Evolutionary conservation across 1,284 basidiomycete species (phyloP), one percentile per base, ranked within the genome.

Genomic region (Heimioporus punctisporus): DNA sequence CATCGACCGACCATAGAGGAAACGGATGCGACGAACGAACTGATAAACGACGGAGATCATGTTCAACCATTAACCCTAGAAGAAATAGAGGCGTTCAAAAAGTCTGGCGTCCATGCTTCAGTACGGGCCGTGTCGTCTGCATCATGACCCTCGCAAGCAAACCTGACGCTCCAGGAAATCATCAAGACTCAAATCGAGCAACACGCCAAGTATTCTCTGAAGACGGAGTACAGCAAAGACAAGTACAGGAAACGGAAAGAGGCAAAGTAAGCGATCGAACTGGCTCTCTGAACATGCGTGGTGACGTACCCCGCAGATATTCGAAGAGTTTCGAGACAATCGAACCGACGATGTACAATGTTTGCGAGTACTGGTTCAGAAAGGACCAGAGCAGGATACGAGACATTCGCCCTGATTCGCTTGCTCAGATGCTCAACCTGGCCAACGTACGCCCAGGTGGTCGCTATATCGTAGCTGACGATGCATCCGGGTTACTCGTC

Each of bases 181-280:
- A 96, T 98, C 65, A 86, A 91, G 65, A 86, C 82, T 69, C 95
- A 98, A 72, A 95, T 97, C 54, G 93, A 93, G 62, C 83, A 89
- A 62, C 95, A 98, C 65, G 88, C 90, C 31, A 91, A 92, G 64
- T 98, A 92, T 71, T 85, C 86, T 10, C 77, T 97, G 51, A 98
- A 98, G 75, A 97, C 95, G 2, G 96, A 96, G 72, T 97, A 95
- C 70, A 95, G 92, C 72, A 97, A 98, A 73, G 95, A 97, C 66
- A 98, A 98, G 70, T 98, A 97, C 74, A 90, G 86, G 68, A 95
- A 95, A 71, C 81, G 93, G 46, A 98, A 98, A 72, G 93, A 96
- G 73, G 93, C 92, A 59, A 98, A 98, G 95, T 95, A 67, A 60
- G 82, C 72, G 15, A 19, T 25, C 19, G 25, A 27, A 51, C 28